Evolutionary conservation across 164 flowering plant genomes (phyloP), one percentile per base, ranked within the genome.

Genomic region (Vitis rupestris): DNA sequence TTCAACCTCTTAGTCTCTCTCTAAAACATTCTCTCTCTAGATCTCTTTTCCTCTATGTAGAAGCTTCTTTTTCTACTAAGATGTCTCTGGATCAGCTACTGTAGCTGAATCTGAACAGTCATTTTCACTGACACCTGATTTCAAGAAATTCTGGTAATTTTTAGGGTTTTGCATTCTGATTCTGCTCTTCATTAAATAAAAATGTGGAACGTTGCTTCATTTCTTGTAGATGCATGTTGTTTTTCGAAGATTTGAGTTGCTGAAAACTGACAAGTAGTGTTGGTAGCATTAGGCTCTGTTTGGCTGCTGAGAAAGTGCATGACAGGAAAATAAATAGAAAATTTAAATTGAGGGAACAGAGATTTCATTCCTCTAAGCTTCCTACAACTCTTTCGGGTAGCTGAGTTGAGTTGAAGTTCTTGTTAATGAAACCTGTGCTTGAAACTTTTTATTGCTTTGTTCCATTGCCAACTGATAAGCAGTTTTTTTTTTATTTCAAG

Each of bases 231-330:
- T 37, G 44, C 44, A 37, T 37, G 44, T 3, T 37, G 44, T 37
- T 37, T 37, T 37, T 37, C 44, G 0, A 37, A 37, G 44, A 37
- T 37, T 37, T 37, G 44, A 37, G 44, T 37, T 37, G 7, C 44
- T 37, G 44, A 0, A 37, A 37, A 37, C 44, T 37, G 44, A 37
- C 44, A 37, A 37, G 44, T 37, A 6, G 44, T 37, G 44, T 37
- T 37, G 44, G 14, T 17, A 8, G 19, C 59, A n/a, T 16, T 57
- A 57, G 23, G 59, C 59, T 57, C 29, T 73, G 68, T 59, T 73
- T 73, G 72, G 62, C 29, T 61, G 19, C 71, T 50, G 67, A 67
- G 67, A 63, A 61, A 67, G 31, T 67, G 54, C 15, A 31, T 2
- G 52, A 8, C 55, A 57, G 19, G 8, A 57, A 16, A 16, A 57